Percentiles rank a stretch among this genome's conserved stretches.
These are phyloP conservation scores for Baudoinia panamericana DNA, from an alignment of 495 filamentous ascomycete species.

Conservation along the genomic window DNA sequence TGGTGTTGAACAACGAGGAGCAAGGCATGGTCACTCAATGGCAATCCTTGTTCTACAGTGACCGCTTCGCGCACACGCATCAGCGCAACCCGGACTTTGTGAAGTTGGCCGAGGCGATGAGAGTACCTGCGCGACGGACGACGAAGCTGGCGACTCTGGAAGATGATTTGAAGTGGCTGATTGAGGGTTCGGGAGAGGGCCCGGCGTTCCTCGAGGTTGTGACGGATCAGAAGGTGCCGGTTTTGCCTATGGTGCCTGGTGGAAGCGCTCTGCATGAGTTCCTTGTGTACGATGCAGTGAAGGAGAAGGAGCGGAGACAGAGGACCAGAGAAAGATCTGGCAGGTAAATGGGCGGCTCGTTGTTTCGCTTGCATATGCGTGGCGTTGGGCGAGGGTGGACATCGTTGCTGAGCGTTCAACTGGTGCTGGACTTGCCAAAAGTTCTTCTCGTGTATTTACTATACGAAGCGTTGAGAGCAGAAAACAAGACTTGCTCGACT, in stretches of 20 bases:
- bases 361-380: not conserved
- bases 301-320: slow-evolving; percentile 59
- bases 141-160: slow-evolving; percentile 69
- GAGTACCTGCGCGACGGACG: slow-evolving; percentile 39
- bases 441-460: too few relatives aligned
- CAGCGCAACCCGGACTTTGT: slow-evolving; percentile 87
- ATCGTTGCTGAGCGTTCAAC: too few relatives aligned
- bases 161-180: slow-evolving; percentile 73
- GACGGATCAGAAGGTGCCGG: slow-evolving; percentile 79
- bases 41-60: slow-evolving; percentile 87
- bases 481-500: too few relatives aligned
- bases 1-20: slow-evolving; percentile 91
- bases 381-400: slow-evolving; percentile 1
- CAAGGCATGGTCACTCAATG: slow-evolving; percentile 97
- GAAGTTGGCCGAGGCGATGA: slow-evolving; percentile 60
- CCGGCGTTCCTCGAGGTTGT: slow-evolving; percentile 36
- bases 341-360: slow-evolving; percentile 12
- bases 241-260: slow-evolving; percentile 89
- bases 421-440: too few relatives aligned
- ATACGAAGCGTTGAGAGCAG: too few relatives aligned
- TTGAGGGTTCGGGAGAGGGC: slow-evolving; percentile 41
- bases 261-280: slow-evolving; percentile 87
- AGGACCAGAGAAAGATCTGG: slow-evolving; percentile 57
- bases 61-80: slow-evolving; percentile 84
- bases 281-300: slow-evolving; percentile 74